Conservation (phyloP, 495 filamentous ascomycete genomes). For the Mytilinidion resinicola region DNA sequence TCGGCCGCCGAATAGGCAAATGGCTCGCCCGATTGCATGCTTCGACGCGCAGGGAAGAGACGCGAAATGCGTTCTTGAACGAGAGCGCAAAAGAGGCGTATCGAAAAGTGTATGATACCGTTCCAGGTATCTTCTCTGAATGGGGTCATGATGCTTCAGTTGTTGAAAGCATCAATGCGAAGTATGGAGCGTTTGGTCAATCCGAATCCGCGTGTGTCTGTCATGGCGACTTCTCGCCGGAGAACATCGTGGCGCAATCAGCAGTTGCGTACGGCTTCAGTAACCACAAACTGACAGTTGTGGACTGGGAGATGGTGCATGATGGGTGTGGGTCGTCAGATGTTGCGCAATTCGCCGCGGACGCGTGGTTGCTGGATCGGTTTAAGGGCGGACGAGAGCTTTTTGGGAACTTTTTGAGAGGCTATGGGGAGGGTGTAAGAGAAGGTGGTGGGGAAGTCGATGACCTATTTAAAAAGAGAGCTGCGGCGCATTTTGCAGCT, state of each 20-base stretch:
- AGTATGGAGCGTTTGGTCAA: slow-evolving; percentile 19
- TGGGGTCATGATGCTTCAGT: slow-evolving; percentile 22
- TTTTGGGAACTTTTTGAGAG: slow-evolving; percentile 20
- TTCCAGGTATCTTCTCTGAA: slow-evolving; percentile 10
- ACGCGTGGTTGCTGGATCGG: slow-evolving; percentile 30
- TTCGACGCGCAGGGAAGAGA: background rate
- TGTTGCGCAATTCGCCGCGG: slow-evolving; percentile 33
- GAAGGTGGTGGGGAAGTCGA: background rate
- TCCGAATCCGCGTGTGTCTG: slow-evolving; percentile 30
- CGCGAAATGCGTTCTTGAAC: slow-evolving; percentile 18
- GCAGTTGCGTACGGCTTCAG: background rate
- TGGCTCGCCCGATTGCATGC: slow-evolving; percentile 20
- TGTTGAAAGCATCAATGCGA: slow-evolving; percentile 15
- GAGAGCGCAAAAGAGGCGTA: slow-evolving; percentile 22
- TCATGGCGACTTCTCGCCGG: slow-evolving; percentile 34
- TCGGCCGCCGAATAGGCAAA: slow-evolving; percentile 18
- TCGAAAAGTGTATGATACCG: slow-evolving; percentile 18
- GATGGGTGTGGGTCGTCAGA: slow-evolving; percentile 29
- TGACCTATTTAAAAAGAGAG: too few relatives aligned
- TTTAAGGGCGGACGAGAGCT: slow-evolving; percentile 30
- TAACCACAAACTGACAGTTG: slow-evolving; percentile 14
- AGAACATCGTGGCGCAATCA: slow-evolving; percentile 2
- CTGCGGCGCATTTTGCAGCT: too few relatives aligned
- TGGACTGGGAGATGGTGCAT: slow-evolving; percentile 35
- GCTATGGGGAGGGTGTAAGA: slow-evolving; percentile 12